Conservation (phyloP, 208 protist species). For the Trypanosoma rangeli region DNA sequence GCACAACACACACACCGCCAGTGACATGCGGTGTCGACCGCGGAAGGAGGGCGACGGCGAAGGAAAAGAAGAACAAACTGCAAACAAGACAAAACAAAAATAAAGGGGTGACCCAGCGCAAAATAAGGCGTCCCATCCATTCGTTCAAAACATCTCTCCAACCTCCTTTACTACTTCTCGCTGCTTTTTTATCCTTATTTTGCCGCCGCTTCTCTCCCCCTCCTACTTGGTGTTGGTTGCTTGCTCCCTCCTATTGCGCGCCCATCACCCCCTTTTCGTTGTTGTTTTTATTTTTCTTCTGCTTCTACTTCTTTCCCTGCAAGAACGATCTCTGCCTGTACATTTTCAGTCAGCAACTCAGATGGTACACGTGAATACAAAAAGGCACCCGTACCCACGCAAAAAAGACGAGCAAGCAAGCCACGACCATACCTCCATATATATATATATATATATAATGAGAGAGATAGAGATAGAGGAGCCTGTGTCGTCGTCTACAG, state of each 20-base stretch:
- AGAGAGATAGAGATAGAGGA: slow-evolving; percentile 2
- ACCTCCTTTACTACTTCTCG: background rate
- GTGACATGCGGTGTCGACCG: too few species aligned
- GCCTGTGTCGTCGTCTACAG: background rate
- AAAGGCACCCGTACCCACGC: background rate
- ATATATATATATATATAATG: background rate
- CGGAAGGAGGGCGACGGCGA: too few species aligned
- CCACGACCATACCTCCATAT: background rate
- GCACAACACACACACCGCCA: too few species aligned
- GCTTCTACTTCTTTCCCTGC: background rate
- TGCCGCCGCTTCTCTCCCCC: background rate
- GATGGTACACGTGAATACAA: slow-evolving; percentile 12
- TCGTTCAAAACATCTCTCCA: background rate
- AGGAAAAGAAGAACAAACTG: too few species aligned
- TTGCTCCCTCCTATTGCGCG: background rate
- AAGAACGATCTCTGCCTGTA: slow-evolving; percentile 5
- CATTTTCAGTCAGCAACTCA: background rate
- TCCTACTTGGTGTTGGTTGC: background rate
- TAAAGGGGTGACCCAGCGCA: background rate
- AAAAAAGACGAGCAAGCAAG: background rate
- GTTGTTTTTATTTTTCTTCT: background rate
- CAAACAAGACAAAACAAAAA: slow-evolving; percentile 4
- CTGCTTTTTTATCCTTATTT: too few species aligned
- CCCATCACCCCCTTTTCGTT: background rate
- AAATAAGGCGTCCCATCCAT: background rate